Evolutionary conservation across 139 green algal genomes (phyloP), one percentile per base, ranked within the genome.

Genomic region (Mesotaenium endlicherianum): DNA sequence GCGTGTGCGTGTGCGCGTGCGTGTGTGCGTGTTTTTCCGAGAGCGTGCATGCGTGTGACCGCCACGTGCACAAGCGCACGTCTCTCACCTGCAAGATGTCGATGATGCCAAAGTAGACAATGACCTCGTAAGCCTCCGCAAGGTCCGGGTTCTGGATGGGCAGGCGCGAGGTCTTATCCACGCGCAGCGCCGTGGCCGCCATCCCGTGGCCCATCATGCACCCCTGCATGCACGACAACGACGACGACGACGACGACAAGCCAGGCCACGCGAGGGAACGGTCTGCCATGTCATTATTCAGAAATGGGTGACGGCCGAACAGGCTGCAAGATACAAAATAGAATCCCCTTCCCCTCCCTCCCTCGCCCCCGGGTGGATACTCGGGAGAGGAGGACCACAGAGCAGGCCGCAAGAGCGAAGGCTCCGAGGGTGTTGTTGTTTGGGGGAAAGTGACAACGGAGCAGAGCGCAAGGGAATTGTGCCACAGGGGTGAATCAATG

Each of bases 81-180:
- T 42, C n/a, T 30, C 70, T 97, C 69, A 95, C 93, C 92, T 96
- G 93, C 31, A 98, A 91, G 17, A 98, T 93, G 85, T 98, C 94
- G 53, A 97, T 98, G 86, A 98, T 93, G 34, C 92, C 94, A 75
- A 97, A 95, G 86, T 94, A 94, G 31, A 97, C 74, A 75, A 97
- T 91, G 20, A 93, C 93, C n/a, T 91, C 88, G 26, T 82, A 82
- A 26, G 75, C 75, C 58, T 82, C 75, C 40, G 17, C 47, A 30
- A 82, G 75, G 16, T 42, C 26, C 3, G 75, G 47, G 41, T 82
- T 43, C 20, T 36, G 0, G 8, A 82, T 44, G n/a, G 47, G 31
- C 40, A n/a, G 17, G 11, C 75, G 47, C 17, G 40, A 50, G 8
- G 26, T 30, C 40, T 36, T 75, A 40, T 82, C 75, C 58, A 71